Evolutionary conservation across 768 basidiomycete genomes (phyloP).

Genomic region (Piloderma croceum): DNA sequence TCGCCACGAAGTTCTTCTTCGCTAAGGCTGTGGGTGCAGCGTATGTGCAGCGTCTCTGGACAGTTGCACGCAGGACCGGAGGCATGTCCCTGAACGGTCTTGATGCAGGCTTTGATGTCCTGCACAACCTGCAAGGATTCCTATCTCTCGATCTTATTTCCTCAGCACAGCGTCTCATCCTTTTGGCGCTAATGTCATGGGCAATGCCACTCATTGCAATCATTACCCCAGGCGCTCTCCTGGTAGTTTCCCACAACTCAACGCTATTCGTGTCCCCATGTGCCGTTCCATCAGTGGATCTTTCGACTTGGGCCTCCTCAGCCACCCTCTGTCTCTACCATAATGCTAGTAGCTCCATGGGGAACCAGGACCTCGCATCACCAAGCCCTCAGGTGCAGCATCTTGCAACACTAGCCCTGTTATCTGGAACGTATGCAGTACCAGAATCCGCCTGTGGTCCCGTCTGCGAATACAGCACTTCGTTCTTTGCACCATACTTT

Average conservation of each 20-base stretch:
- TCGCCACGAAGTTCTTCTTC: conserved; percentile 7
- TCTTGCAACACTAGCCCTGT: conserved; percentile 2
- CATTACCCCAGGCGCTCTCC: conserved; percentile 6
- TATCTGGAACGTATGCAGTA: conserved; percentile 4
- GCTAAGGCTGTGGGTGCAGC: conserved; percentile 2
- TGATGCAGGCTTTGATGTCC: conserved; percentile 3
- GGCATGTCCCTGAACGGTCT: conserved; percentile 6
- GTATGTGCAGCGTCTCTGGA: conserved; percentile 5
- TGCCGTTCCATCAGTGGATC: not conserved
- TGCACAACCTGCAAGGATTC: conserved; percentile 5
- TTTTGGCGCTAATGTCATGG: conserved; percentile 6
- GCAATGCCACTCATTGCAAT: conserved; percentile 1
- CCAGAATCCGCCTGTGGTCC: no score
- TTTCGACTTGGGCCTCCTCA: not conserved
- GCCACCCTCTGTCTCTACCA: not conserved
- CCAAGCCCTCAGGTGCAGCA: not conserved
- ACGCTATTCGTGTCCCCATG: not conserved
- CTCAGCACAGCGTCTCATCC: conserved; percentile 5
- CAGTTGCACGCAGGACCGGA: conserved; percentile 3
- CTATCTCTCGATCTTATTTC: conserved; percentile 5
- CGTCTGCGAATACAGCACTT: no score
- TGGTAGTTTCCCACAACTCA: not conserved
- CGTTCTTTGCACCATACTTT: no score
- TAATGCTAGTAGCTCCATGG: no score
- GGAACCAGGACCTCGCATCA: not conserved